These are phyloP conservation scores for Pisolithus microcarpus DNA, from an alignment of 768 basidiomycete species.

Conservation along the genomic window DNA sequence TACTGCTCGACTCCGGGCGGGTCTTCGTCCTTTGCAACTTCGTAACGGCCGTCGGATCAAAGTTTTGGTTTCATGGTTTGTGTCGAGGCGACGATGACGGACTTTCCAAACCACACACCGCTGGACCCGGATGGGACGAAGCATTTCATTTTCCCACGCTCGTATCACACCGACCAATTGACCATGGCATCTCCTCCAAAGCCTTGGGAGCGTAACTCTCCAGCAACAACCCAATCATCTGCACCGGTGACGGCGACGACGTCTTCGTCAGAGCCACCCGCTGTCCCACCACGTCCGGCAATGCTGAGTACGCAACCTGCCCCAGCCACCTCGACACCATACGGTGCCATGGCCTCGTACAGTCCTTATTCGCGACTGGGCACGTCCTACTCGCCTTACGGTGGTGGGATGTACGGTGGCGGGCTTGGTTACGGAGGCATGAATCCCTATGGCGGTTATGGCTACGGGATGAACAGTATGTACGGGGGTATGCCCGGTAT, in stretches of 20 bases:
- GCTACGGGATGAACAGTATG: slow-evolving; percentile 48
- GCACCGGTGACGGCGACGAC: slow-evolving; percentile 14
- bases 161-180: slow-evolving; percentile 1
- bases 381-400: slow-evolving; percentile 31
- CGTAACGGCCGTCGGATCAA: no score
- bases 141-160: slow-evolving; percentile 12
- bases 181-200: slow-evolving; percentile 81
- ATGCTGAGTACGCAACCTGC: slow-evolving; percentile 37
- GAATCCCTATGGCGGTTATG: slow-evolving; percentile 36
- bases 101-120: neutral
- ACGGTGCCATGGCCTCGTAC: slow-evolving; percentile 42
- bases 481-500: slow-evolving; percentile 33
- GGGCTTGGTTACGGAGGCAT: slow-evolving; percentile 35
- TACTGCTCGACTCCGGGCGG: no score
- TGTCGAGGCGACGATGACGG: neutral
- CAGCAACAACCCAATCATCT: slow-evolving; percentile 13
- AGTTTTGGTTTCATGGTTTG: no score
- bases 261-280: slow-evolving; percentile 30
- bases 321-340: slow-evolving; percentile 33
- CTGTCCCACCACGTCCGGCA: slow-evolving; percentile 60
- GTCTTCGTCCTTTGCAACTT: no score
- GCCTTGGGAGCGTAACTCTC: slow-evolving; percentile 68
- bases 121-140: neutral
- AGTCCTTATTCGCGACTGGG: slow-evolving; percentile 34
- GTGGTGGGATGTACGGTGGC: slow-evolving; percentile 28